phyloP scores from a whole-genome alignment of 2,329 filamentous ascomycete species.

The Penicillium sp. region DNA sequence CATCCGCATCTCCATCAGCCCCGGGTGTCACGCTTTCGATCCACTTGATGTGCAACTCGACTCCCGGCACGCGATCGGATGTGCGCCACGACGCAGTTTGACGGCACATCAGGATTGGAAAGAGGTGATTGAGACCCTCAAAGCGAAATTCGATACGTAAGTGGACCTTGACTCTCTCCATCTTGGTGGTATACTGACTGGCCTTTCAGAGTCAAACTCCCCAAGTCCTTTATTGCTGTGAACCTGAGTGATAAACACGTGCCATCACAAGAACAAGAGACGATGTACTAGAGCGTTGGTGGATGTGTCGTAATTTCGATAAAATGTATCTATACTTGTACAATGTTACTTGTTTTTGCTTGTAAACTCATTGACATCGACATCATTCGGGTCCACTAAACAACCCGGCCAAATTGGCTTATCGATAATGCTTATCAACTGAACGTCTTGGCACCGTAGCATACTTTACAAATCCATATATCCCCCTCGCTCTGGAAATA shows the following conservation, averaged over 20 bases:
- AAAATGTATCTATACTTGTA: neutral
- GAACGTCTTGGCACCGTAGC: neutral
- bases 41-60: constrained; percentile 95
- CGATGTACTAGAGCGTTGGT: neutral
- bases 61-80: constrained; percentile 93
- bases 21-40: constrained; percentile 94
- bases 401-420: neutral
- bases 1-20: constrained; percentile 93
- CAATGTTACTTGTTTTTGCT: neutral
- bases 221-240: constrained; percentile 53
- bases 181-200: neutral
- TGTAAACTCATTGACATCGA: neutral
- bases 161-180: constrained; percentile 33
- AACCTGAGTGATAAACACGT: constrained; percentile 53
- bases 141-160: constrained; percentile 93
- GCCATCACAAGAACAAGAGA: constrained; percentile 15
- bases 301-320: neutral
- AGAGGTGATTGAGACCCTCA: constrained; percentile 90
- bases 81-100: constrained; percentile 82
- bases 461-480: neutral
- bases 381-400: neutral
- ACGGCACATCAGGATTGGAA: constrained; percentile 95
- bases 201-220: constrained; percentile 48
- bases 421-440: neutral
- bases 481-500: neutral